phyloP scores from a whole-genome alignment of 257 asterid species.

The Anisodus tanguticus region DNA sequence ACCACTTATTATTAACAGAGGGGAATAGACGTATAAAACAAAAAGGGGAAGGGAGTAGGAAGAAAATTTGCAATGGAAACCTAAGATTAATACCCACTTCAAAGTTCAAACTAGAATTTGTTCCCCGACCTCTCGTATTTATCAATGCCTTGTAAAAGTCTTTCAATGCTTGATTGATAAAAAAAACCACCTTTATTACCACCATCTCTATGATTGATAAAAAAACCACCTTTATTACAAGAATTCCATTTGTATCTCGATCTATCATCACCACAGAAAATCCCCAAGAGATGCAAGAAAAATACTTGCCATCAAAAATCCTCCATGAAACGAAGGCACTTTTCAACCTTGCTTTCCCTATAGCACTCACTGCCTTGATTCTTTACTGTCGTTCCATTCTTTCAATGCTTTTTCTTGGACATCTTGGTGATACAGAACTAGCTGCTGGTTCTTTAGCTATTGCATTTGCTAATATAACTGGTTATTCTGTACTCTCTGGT shows the following conservation, averaged over 20 bases:
- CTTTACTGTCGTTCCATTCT: conserved; percentile 68
- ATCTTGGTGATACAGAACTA: conserved; percentile 63
- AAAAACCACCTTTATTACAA: conserved; percentile 32
- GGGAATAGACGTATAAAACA: no score
- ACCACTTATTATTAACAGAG: no score
- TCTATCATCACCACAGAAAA: conserved; percentile 45
- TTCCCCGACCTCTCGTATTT: not conserved
- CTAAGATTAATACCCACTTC: no score
- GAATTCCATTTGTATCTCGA: conserved; percentile 53
- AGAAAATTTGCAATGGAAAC: not conserved
- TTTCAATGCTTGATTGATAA: no score
- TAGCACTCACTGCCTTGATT: conserved; percentile 71
- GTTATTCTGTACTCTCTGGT: conserved; percentile 72
- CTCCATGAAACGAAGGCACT: conserved; percentile 56
- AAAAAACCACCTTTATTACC: not conserved
- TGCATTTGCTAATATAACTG: conserved; percentile 77
- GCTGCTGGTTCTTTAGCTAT: conserved; percentile 83
- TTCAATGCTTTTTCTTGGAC: conserved; percentile 78
- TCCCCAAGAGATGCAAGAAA: conserved; percentile 29
- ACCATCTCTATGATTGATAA: conserved; percentile 42
- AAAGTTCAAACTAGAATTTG: not conserved
- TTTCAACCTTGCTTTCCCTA: conserved; percentile 61
- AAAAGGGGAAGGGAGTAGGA: no score
- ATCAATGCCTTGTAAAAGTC: not conserved
- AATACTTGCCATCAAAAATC: conserved; percentile 37